phyloP scores from a whole-genome alignment of 2,329 filamentous ascomycete species.

The Corinectria fuckeliana region DNA sequence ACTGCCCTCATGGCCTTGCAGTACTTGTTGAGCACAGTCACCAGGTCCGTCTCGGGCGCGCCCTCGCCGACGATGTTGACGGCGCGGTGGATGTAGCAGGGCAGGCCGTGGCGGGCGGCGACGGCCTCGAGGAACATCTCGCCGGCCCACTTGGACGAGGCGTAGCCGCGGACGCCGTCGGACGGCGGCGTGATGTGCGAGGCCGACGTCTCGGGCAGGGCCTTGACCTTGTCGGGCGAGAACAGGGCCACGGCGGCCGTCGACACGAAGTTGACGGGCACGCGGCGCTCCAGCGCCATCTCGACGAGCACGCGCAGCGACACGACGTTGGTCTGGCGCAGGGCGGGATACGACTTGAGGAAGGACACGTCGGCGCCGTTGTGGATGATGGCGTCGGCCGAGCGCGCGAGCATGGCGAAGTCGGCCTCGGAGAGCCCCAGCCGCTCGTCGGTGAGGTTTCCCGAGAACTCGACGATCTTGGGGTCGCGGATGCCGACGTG shows the following conservation, averaged over 20 bases:
- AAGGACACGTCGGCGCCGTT: constrained; percentile 47
- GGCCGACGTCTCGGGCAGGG: not conserved
- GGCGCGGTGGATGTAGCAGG: not conserved
- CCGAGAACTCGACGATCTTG: not conserved
- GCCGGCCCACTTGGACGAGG: constrained; percentile 44
- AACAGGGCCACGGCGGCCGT: constrained; percentile 31
- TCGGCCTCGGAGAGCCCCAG: constrained; percentile 20
- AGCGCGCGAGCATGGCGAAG: constrained; percentile 35
- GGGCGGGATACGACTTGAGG: constrained; percentile 40
- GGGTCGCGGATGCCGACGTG: not conserved
- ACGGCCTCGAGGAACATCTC: constrained; percentile 39
- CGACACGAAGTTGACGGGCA: constrained; percentile 49
- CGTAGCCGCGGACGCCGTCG: constrained; percentile 37
- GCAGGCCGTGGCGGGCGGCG: not conserved
- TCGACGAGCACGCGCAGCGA: constrained; percentile 40
- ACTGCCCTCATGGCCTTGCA: not conserved
- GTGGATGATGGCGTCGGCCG: constrained; percentile 58
- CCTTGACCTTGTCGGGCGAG: not conserved
- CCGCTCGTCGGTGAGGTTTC: not conserved
- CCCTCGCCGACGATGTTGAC: not conserved
- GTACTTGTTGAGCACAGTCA: not conserved
- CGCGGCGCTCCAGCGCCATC: constrained; percentile 25
- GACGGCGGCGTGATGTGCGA: not conserved
- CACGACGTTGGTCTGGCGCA: constrained; percentile 39
- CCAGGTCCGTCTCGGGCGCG: not conserved